A percentile compares a stretch with the other conserved stretches of the same genome.
phyloP scores from a whole-genome alignment of 1,139 yeast genomes.

The Yamadazyma dushanensis region DNA sequence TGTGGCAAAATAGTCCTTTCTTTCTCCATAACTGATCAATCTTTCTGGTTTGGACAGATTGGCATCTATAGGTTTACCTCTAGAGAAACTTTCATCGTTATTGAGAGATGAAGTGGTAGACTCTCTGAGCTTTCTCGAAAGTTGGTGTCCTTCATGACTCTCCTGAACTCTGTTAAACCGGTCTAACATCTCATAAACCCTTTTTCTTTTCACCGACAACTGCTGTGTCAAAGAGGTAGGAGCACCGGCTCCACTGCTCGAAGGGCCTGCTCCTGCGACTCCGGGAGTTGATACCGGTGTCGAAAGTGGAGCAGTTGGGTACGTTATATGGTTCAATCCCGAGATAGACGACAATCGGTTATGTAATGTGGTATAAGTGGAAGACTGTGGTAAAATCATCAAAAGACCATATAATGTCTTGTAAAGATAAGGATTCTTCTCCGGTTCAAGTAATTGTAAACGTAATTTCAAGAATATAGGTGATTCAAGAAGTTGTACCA shows the following conservation, averaged over 20 bases:
- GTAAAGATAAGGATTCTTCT: constrained; percentile 75
- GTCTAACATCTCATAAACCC: constrained; percentile 56
- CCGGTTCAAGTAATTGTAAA: constrained; percentile 85
- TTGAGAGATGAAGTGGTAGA: constrained; percentile 16
- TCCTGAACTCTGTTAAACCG: constrained; percentile 63
- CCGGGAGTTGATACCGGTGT: constrained; percentile 26
- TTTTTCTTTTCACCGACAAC: constrained; percentile 41
- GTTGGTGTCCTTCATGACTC: constrained; percentile 40
- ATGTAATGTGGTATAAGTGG: constrained; percentile 81
- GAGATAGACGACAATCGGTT: constrained; percentile 64
- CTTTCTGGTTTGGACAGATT: constrained; percentile 16
- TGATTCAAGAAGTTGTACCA: constrained; percentile 74
- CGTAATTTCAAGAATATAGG: constrained; percentile 90
- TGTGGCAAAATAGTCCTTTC: constrained; percentile 17
- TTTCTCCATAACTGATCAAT: constrained; percentile 16
- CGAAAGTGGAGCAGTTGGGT: constrained; percentile 15
- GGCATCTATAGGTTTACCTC: constrained; percentile 10
- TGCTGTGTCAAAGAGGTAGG: constrained; percentile 22
- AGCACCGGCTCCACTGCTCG: constrained; percentile 5
- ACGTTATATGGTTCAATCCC: constrained; percentile 21
- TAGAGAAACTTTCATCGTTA: constrained; percentile 10
- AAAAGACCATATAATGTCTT: constrained; percentile 88
- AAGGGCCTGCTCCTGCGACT: constrained; percentile 7
- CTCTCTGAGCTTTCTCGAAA: constrained; percentile 15
- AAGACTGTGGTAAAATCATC: constrained; percentile 93